Conservation (phyloP, 148 eudicot genomes). For the Pouteria glomerata region DNA sequence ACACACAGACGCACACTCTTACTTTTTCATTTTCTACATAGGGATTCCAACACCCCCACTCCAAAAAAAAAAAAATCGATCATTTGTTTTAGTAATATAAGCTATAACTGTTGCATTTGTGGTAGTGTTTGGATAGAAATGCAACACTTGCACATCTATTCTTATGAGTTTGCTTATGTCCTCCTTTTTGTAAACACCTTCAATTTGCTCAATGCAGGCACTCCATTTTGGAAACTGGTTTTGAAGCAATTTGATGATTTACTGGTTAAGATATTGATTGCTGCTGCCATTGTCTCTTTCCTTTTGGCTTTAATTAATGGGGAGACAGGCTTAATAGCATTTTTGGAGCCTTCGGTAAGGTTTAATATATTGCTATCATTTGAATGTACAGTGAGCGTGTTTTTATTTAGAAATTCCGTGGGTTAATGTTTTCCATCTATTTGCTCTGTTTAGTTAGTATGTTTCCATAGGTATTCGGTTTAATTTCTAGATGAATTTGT, state of each 20-base stretch:
- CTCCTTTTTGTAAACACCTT: not conserved
- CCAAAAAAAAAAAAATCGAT: too few relatives aligned
- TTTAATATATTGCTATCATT: conserved; percentile 4
- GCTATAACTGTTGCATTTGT: not conserved
- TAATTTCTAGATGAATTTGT: not conserved
- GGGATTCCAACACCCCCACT: too few relatives aligned
- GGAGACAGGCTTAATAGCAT: conserved; percentile 92
- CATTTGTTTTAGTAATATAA: not conserved
- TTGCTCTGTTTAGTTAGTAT: not conserved
- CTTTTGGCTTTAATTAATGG: conserved; percentile 89
- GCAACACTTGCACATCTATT: not conserved
- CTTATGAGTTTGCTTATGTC: not conserved
- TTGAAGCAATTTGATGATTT: conserved; percentile 97
- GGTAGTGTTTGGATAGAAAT: not conserved
- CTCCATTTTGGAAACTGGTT: conserved; percentile 95
- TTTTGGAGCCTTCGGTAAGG: conserved; percentile 96
- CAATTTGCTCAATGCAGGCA: conserved; percentile 49
- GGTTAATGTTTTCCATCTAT: not conserved
- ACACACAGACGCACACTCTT: too few relatives aligned
- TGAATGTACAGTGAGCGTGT: not conserved
- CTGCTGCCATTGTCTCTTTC: conserved; percentile 86
- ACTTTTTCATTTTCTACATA: too few relatives aligned
- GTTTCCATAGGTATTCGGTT: not conserved
- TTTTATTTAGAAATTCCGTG: not conserved
- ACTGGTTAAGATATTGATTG: conserved; percentile 94